These are phyloP conservation scores for Delitschia confertaspora DNA, from an alignment of 495 filamentous ascomycete genomes.

Conservation along the genomic window DNA sequence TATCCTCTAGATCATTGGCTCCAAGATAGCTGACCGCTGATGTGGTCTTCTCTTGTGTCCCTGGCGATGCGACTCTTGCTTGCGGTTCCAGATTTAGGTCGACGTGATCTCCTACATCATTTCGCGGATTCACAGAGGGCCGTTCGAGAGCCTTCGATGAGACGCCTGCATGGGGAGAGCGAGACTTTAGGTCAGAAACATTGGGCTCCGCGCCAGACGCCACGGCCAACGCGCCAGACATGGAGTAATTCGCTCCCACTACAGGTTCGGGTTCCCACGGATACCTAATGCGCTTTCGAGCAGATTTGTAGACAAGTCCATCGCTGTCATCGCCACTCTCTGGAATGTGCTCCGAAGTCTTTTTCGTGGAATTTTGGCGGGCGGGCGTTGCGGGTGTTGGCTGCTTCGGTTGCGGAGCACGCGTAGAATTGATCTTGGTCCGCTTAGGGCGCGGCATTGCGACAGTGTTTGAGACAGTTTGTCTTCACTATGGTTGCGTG, in stretches of 20 bases:
- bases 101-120: too few relatives aligned
- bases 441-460: slow-evolving; percentile 40
- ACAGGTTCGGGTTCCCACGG: slow-evolving; percentile 10
- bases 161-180: not conserved
- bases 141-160: too few relatives aligned
- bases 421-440: slow-evolving; percentile 35
- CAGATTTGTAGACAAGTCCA: slow-evolving; percentile 22
- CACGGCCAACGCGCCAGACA: slow-evolving; percentile 26
- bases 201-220: not conserved
- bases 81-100: too few relatives aligned
- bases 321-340: slow-evolving; percentile 27
- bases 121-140: too few relatives aligned
- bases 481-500: too few relatives aligned
- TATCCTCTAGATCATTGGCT: too few relatives aligned
- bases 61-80: too few relatives aligned
- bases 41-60: too few relatives aligned
- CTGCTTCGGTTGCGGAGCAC: slow-evolving; percentile 16
- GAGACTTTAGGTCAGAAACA: not conserved
- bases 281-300: slow-evolving; percentile 2
- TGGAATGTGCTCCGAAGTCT: not conserved
- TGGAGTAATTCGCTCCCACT: slow-evolving; percentile 14
- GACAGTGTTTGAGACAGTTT: not conserved
- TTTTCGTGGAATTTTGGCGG: slow-evolving; percentile 3
- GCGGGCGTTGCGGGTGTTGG: slow-evolving; percentile 8
- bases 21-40: too few relatives aligned